phyloP scores from a whole-genome alignment of 192 early-diverging fungal species.

The Diversispora epigaea region DNA sequence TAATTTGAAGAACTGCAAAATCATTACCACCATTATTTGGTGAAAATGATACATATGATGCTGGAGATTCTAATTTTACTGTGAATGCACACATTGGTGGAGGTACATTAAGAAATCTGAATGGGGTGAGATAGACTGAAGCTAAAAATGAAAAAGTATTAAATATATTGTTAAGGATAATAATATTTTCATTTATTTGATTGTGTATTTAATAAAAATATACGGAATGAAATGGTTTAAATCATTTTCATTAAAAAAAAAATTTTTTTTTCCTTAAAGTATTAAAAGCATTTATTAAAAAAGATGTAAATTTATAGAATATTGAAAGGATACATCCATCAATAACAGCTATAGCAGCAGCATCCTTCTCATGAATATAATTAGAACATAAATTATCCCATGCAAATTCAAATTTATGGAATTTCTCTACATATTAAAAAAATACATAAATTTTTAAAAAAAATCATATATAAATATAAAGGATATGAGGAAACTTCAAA shows the following conservation, averaged over 20 bases:
- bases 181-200: too few species aligned
- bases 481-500: neutral
- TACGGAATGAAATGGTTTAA: neutral
- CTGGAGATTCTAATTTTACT: constrained; percentile 42
- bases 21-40: constrained; percentile 62
- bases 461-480: neutral
- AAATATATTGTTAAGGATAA: constrained; percentile 32
- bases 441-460: constrained; percentile 14
- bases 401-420: constrained; percentile 41
- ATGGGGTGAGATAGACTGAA: constrained; percentile 70
- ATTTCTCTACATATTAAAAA: constrained; percentile 34
- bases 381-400: constrained; percentile 46
- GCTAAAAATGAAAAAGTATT: constrained; percentile 36
- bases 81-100: constrained; percentile 83
- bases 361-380: constrained; percentile 40
- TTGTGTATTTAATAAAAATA: neutral
- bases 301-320: too few species aligned
- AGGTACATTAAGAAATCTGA: constrained; percentile 81
- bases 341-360: constrained; percentile 70
- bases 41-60: constrained; percentile 64
- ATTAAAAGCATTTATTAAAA: too few species aligned
- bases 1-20: constrained; percentile 69
- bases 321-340: constrained; percentile 56
- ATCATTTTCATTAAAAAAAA: constrained; percentile 11
- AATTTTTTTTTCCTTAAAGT: too few species aligned